phyloP scores from a whole-genome alignment of 345 rosid genomes.

The Camelina laxa region DNA sequence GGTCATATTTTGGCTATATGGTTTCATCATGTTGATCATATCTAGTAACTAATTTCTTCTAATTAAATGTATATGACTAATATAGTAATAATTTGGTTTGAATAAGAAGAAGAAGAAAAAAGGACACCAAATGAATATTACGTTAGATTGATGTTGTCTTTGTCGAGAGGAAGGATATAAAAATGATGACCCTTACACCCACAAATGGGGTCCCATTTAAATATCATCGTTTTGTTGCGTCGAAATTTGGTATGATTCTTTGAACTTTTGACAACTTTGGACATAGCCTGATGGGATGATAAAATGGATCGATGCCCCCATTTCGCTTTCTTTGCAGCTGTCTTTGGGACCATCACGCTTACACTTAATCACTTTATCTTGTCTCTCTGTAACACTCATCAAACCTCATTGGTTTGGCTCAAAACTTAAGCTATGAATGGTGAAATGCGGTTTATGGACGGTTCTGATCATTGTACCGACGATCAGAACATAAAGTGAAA shows the following conservation, averaged over 20 bases:
- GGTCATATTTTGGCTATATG: neutral
- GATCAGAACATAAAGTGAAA: neutral
- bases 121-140: slow-evolving; percentile 19
- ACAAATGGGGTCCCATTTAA: slow-evolving; percentile 27
- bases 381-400: slow-evolving; percentile 9
- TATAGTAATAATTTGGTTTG: neutral
- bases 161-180: slow-evolving; percentile 10
- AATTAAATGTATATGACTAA: too few relatives aligned
- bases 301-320: slow-evolving; percentile 26
- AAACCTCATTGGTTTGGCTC: slow-evolving; percentile 7
- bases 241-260: slow-evolving; percentile 34
- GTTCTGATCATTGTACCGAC: neutral
- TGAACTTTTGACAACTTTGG: slow-evolving; percentile 23
- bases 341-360: slow-evolving; percentile 40
- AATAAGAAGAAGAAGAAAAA: neutral
- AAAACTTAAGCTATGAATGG: neutral
- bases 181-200: slow-evolving; percentile 20
- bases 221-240: slow-evolving; percentile 33
- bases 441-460: neutral
- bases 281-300: slow-evolving; percentile 24
- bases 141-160: slow-evolving; percentile 23
- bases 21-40: neutral
- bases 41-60: neutral
- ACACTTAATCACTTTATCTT: slow-evolving; percentile 24
- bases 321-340: slow-evolving; percentile 37